A percentile compares a stretch with the other conserved stretches of the same genome.
phyloP scores from a whole-genome alignment of 495 filamentous ascomycete genomes.

The Podospora sp. region DNA sequence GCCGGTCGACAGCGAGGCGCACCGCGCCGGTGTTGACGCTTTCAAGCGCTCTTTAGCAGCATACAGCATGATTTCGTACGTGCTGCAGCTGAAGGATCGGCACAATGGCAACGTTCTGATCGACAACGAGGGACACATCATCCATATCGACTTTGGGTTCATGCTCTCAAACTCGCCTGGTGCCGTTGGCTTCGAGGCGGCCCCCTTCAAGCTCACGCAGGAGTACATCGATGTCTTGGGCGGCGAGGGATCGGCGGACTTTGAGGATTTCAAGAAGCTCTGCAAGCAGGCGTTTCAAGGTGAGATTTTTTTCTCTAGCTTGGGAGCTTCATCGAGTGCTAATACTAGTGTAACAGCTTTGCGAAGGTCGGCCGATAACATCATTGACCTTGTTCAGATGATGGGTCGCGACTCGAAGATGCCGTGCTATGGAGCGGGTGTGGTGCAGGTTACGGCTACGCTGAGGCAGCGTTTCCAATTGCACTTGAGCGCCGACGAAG shows the following conservation, averaged over 20 bases:
- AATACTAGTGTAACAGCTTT: constrained; percentile 50
- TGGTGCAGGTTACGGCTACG: constrained; percentile 60
- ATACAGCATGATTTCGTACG: constrained; percentile 75
- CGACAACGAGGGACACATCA: constrained; percentile 76
- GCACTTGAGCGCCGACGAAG: constrained; percentile 72
- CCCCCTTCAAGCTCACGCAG: constrained; percentile 76
- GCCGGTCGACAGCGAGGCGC: constrained; percentile 59
- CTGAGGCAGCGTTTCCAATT: constrained; percentile 69
- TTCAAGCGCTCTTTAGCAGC: constrained; percentile 72
- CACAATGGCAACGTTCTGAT: constrained; percentile 81
- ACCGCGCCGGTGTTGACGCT: constrained; percentile 65
- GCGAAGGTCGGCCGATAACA: constrained; percentile 68
- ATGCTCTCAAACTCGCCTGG: constrained; percentile 81
- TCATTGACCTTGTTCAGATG: constrained; percentile 72
- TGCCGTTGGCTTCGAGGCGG: constrained; percentile 74
- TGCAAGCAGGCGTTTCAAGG: constrained; percentile 78
- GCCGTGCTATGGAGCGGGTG: constrained; percentile 72
- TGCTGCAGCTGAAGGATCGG: constrained; percentile 77
- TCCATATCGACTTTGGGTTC: constrained; percentile 83
- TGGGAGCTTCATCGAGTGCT: constrained; percentile 1
- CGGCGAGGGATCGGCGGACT: constrained; percentile 62
- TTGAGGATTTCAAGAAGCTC: constrained; percentile 66
- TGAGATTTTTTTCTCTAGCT: constrained; percentile 31
- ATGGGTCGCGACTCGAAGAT: constrained; percentile 77
- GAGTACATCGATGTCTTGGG: constrained; percentile 78